phyloP scores from a whole-genome alignment of 768 basidiomycete genomes.

The Termitomyces sp. region DNA sequence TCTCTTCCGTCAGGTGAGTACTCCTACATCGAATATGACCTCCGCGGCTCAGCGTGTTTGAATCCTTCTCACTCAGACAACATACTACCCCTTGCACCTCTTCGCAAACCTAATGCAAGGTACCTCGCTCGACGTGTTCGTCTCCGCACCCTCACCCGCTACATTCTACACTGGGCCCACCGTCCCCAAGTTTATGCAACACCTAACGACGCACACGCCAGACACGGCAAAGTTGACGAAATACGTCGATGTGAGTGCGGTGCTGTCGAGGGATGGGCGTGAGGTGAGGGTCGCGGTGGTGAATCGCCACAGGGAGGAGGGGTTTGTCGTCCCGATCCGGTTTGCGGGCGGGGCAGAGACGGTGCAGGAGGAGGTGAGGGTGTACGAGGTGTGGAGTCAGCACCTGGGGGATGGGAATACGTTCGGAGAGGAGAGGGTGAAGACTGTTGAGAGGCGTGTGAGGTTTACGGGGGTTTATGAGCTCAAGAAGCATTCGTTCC shows the following conservation, averaged over 20 bases:
- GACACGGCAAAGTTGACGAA: slow-evolving; percentile 30
- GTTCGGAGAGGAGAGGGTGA: slow-evolving; percentile 37
- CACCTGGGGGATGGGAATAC: slow-evolving; percentile 37
- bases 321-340: slow-evolving; percentile 30
- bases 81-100: slow-evolving; percentile 45
- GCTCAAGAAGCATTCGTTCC: slow-evolving; percentile 44
- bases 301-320: slow-evolving; percentile 38
- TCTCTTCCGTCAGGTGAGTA: slow-evolving; percentile 27
- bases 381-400: slow-evolving; percentile 49
- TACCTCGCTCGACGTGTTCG: slow-evolving; percentile 31
- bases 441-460: slow-evolving; percentile 22
- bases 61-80: slow-evolving; percentile 27
- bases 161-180: slow-evolving; percentile 37
- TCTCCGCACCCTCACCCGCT: slow-evolving; percentile 21
- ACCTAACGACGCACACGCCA: slow-evolving; percentile 29
- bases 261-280: slow-evolving; percentile 23
- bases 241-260: slow-evolving; percentile 44
- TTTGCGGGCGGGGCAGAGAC: slow-evolving; percentile 22
- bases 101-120: slow-evolving; percentile 57
- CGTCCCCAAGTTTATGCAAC: slow-evolving; percentile 45
- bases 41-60: background rate
- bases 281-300: slow-evolving; percentile 49
- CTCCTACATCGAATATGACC: background rate
- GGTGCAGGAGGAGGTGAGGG: slow-evolving; percentile 23
- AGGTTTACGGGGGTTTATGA: slow-evolving; percentile 29